A percentile compares a stretch with the other conserved stretches of the same genome.
Conservation (phyloP, 2,329 filamentous ascomycete species). For the Malbranchea zuffiana region DNA sequence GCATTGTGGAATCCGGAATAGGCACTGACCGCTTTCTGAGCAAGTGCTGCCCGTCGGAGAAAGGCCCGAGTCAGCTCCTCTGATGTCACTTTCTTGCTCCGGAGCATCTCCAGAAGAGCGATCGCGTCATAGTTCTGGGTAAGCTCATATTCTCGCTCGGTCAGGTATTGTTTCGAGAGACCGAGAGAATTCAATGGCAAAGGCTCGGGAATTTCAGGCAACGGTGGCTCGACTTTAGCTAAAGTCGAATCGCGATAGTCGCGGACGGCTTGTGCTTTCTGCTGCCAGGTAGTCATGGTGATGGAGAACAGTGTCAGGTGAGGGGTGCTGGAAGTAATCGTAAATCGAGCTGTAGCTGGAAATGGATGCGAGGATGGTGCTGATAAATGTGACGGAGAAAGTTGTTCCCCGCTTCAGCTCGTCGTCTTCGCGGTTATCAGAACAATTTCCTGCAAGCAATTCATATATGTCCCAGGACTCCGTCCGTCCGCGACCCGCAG, state of each 20-base stretch:
- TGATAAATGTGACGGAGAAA: too few relatives aligned
- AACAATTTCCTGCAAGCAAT: too few relatives aligned
- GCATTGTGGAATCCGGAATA: not conserved
- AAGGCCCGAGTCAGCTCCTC: conserved; percentile 43
- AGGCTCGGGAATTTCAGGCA: conserved; percentile 11
- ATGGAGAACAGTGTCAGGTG: not conserved
- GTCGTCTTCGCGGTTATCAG: too few relatives aligned
- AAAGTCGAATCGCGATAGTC: conserved; percentile 19
- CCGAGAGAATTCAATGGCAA: conserved; percentile 16
- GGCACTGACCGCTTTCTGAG: conserved; percentile 38
- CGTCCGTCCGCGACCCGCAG: too few relatives aligned
- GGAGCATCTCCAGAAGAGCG: conserved; percentile 33
- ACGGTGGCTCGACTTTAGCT: conserved; percentile 18
- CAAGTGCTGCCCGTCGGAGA: conserved; percentile 44
- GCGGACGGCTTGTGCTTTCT: conserved; percentile 15
- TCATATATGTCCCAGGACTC: too few relatives aligned
- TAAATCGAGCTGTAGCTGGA: too few relatives aligned
- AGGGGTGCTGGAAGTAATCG: too few relatives aligned
- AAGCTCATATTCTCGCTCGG: conserved; percentile 39
- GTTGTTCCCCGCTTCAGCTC: too few relatives aligned
- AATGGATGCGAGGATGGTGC: too few relatives aligned
- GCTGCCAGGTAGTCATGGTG: conserved; percentile 14
- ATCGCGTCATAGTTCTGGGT: conserved; percentile 40
- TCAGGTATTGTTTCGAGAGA: conserved; percentile 39
- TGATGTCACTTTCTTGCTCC: conserved; percentile 35